Evolutionary conservation across 2,329 filamentous ascomycete species (phyloP).

Genomic region (Trichoderma sp.): DNA sequence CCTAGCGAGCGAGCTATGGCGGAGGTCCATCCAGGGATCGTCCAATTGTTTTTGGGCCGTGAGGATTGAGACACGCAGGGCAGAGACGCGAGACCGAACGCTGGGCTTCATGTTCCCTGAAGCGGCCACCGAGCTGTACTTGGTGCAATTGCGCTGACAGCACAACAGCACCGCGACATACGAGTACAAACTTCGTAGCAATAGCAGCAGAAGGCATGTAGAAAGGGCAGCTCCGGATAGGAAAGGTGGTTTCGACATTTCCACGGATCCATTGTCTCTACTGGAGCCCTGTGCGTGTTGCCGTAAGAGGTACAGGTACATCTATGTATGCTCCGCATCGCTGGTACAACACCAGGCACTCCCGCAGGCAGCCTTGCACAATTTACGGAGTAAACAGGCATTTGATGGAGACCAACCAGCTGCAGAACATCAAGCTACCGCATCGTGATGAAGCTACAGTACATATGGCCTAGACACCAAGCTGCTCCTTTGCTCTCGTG

Average conservation of each 20-base stretch:
- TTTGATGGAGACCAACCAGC: background rate
- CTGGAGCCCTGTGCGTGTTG: background rate
- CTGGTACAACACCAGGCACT: background rate
- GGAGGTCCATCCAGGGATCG: background rate
- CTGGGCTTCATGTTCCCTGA: background rate
- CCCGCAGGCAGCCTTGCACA: background rate
- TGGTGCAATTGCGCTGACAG: background rate
- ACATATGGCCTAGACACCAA: background rate
- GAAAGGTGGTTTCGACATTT: background rate
- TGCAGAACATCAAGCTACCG: background rate
- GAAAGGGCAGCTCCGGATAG: background rate
- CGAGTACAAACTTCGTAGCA: background rate
- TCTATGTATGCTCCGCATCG: background rate
- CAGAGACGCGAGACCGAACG: constrained; percentile 3
- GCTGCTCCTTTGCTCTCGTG: background rate
- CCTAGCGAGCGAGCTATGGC: background rate
- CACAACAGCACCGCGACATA: background rate
- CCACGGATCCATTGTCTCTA: background rate
- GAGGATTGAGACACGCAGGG: constrained; percentile 13
- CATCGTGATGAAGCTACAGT: background rate
- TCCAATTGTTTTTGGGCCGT: background rate
- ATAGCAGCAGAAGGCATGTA: background rate
- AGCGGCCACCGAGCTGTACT: background rate
- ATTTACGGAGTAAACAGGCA: background rate
- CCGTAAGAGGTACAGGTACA: background rate